Evolutionary conservation across 1,284 basidiomycete species (phyloP).

Genomic region (Cryptococcus sp.): DNA sequence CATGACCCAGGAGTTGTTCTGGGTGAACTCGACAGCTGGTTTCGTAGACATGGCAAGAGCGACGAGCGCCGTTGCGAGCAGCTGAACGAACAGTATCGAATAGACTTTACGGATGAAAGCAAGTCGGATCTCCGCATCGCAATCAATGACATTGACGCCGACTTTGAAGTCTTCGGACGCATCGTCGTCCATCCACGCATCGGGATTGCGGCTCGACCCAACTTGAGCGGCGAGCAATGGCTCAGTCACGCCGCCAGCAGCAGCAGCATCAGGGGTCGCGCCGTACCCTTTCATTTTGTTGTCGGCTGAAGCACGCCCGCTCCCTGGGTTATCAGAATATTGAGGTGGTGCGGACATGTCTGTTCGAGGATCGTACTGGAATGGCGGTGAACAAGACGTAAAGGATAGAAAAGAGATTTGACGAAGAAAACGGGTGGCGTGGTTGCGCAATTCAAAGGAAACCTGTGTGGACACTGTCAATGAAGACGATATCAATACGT

Average conservation of each 20-base stretch:
- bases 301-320: conserved; percentile 1
- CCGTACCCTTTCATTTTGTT: conserved; percentile 6
- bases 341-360: conserved; percentile 18
- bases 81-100: conserved; percentile 50
- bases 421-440: background rate
- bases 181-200: conserved; percentile 51
- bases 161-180: conserved; percentile 52
- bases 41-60: conserved; percentile 36
- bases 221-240: conserved; percentile 32
- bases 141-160: conserved; percentile 51
- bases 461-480: background rate
- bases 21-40: conserved; percentile 40
- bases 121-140: conserved; percentile 50
- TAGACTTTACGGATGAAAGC: conserved; percentile 53
- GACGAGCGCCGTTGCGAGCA: conserved; percentile 41
- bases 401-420: background rate
- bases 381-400: background rate
- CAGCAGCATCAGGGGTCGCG: conserved; percentile 18
- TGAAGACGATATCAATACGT: background rate
- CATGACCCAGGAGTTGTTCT: conserved; percentile 47
- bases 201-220: conserved; percentile 20
- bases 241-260: conserved; percentile 12
- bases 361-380: background rate
- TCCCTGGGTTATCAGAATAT: conserved; percentile 14
- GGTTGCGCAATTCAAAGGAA: background rate